Evolutionary conservation across 768 basidiomycete species (phyloP), one percentile per base, ranked within the genome.

Genomic region (Lyophyllum shimeji): DNA sequence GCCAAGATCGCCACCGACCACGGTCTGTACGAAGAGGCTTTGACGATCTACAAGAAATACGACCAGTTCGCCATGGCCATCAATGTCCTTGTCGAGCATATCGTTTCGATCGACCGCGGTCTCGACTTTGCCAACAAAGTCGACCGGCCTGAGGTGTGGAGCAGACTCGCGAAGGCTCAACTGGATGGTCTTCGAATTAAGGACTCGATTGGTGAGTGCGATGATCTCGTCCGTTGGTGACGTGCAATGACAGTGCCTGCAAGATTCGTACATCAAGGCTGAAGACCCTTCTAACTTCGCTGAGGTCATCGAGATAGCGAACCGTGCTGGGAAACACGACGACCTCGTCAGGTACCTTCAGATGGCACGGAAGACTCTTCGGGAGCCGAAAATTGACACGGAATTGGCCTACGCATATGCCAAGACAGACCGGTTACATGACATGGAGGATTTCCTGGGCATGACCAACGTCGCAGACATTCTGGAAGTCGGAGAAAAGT

Each of bases 391-490:
- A 74, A 95, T 99, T 63, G 97, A 99, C 69, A 98, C 97, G 8
- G 95, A 98, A 74, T 77, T 99, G 31, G 96, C 97, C 12, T 97
- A 98, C 69, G 93, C 97, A 4, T 99, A 98, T 69, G 97, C 97
- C 20, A 98, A 97, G 80, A 95, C 89, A 31, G 97, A 98, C 68
- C 87, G 97, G 50, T 75, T 99, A 13, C 96, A 98, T 68, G 97
- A 99, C 67, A 98, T 98, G 97, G 97, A 99, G 67, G 97, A 99
- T 75, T 99, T 99, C 84, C 77, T 99, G 62, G 82, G 82, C 21
- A 96, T 98, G 91, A 99, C 97, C 43, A 99, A 99, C 61, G 97
- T 99, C 46, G 97, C 97, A 5, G 97, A 99, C 67, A 79, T 98
- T 49, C 80, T 99, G 20, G 91, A 93, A 61, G 97, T 98, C 52